Base-by-base conservation (phyloP, 1,284 basidiomycete genomes). In the Ceratobasidium sp. region DNA sequence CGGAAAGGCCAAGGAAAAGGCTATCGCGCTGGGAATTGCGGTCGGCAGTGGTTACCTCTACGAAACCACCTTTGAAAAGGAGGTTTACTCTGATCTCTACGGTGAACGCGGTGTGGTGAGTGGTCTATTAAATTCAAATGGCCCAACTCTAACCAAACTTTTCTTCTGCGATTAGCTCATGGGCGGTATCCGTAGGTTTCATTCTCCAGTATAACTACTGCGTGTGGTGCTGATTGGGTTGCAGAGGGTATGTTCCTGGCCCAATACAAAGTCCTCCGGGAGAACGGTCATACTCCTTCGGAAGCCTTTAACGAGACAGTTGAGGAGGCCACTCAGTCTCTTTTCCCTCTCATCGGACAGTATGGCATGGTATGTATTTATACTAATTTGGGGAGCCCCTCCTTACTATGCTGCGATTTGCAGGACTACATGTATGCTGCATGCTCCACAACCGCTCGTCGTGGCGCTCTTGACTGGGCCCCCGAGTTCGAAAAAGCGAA, bases 261-360 rank as follows among this genome's bases (percentile, higher is more conserved):
- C 62, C 95, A 99, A 81, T 99, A 99, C 88, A 90, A 98, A 83
- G 91, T 98, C 71, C 92, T 99, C 77, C 93, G 96, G 77, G 92
- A 91, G 79, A 99, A 99, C 80, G 97, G 97, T 72, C 96, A 99
- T 87, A 84, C 87, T 16, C 97, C 96, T 70, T 98, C 95, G 50
- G 96, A 99, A 81, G 96, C 94, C 71, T 98, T 99, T 88, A 99
- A 99, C 82, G 96, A 99, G 85, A 99, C 97, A 72, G 95, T 98
- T 71, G 96, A 99, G 81, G 96, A 99, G 83, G 97, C 97, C 19
- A 98, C 97, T 58, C 95, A 98, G 79, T 98, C 95, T 67, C 88
- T 99, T 74, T 98, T 94, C 85, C 96, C 97, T 71, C 82, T 99
- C 77, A 94, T 99, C 75, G 96, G 95, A 75, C 87, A 90, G 77